phyloP scores from a whole-genome alignment of 495 filamentous ascomycete species.

The Hypoxylon perforatum region DNA sequence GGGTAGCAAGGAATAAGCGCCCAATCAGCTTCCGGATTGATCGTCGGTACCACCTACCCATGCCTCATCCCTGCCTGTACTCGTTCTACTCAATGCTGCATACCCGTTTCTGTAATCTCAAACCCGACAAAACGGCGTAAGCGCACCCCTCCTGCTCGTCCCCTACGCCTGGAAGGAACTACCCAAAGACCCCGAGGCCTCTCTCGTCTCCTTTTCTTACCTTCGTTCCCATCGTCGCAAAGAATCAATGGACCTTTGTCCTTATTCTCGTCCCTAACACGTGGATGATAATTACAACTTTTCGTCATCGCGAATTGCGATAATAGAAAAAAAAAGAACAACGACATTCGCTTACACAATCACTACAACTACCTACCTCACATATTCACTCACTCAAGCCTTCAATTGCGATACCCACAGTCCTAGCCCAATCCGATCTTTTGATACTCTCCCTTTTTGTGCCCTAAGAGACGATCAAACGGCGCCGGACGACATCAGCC shows the following conservation, averaged over 20 bases:
- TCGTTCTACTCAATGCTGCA: constrained; percentile 1
- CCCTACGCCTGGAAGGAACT: not conserved
- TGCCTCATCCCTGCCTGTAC: too few relatives aligned
- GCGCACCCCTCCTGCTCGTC: constrained; percentile 1
- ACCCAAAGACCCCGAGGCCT: constrained; percentile 5
- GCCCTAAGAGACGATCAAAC: constrained; percentile 41
- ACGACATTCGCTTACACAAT: constrained; percentile 21
- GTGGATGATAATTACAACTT: not conserved
- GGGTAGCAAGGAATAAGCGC: constrained; percentile 14
- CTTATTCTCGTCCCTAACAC: too few relatives aligned
- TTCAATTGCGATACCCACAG: constrained; percentile 22
- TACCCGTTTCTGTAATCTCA: constrained; percentile 28
- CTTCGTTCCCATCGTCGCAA: too few relatives aligned
- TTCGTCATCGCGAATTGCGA: not conserved
- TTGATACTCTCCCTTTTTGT: constrained; percentile 32
- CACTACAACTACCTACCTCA: too few relatives aligned
- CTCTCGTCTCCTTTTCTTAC: constrained; percentile 4
- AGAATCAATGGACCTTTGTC: not conserved
- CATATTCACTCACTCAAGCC: constrained; percentile 19
- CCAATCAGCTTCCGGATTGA: constrained; percentile 32
- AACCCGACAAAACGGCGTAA: constrained; percentile 27
- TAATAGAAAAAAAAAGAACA: constrained; percentile 4
- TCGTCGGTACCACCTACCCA: constrained; percentile 4
- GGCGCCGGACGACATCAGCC: constrained; percentile 29
- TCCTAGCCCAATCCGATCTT: constrained; percentile 30